These are phyloP conservation scores for Cenchrus fungigraminus DNA, from an alignment of 176 grass and related monocot genomes.

Conservation along the genomic window DNA sequence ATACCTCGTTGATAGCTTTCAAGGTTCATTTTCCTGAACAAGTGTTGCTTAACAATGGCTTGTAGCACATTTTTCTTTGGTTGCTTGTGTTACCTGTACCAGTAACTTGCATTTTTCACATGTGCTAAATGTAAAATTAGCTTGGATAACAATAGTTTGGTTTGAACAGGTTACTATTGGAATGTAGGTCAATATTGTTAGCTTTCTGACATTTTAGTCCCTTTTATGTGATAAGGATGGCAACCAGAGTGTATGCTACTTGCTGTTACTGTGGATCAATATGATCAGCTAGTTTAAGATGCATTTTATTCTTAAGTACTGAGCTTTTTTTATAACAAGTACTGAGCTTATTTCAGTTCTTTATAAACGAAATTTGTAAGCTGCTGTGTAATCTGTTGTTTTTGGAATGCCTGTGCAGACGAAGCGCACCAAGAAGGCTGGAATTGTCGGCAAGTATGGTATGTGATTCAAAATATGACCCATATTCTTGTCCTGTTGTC, in stretches of 20 bases:
- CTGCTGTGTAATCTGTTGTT: slow-evolving; percentile 30
- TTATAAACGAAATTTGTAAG: not conserved
- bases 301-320: not conserved
- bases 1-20: too few relatives aligned
- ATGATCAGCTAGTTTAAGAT: not conserved
- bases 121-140: too few relatives aligned
- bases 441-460: slow-evolving; percentile 95
- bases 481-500: slow-evolving; percentile 1
- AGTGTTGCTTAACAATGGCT: not conserved
- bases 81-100: not conserved
- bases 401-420: slow-evolving; percentile 56
- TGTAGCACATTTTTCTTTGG: not conserved
- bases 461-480: not conserved
- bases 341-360: not conserved
- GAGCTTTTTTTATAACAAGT: too few relatives aligned
- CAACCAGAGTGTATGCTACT: not conserved
- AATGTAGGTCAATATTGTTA: not conserved
- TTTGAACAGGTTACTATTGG: not conserved
- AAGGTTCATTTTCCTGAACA: too few relatives aligned
- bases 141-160: not conserved
- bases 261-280: not conserved
- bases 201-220: not conserved
- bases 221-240: not conserved
- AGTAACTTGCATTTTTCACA: not conserved
- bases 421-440: slow-evolving; percentile 96